Percentiles rank a stretch among this genome's conserved stretches.
Evolutionary conservation across 257 asterid genomes (phyloP).

Genomic region (Paraleonurus japonicus): DNA sequence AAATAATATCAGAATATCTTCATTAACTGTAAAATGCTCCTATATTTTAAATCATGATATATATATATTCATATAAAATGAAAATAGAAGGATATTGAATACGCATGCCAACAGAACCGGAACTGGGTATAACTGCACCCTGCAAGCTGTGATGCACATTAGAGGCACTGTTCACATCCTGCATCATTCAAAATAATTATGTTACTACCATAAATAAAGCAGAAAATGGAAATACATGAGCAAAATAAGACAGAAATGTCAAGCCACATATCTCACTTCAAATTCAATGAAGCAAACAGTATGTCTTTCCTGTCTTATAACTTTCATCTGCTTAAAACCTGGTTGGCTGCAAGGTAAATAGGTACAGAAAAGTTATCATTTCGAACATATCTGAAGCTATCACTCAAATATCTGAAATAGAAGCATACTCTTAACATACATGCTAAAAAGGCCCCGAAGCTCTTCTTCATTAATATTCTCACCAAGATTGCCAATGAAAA

Average conservation of each 20-base stretch:
- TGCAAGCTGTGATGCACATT: slow-evolving; percentile 89
- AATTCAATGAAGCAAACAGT: slow-evolving; percentile 99
- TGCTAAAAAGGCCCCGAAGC: slow-evolving; percentile 75
- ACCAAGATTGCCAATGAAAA: slow-evolving; percentile 97
- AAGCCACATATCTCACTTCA: slow-evolving; percentile 60
- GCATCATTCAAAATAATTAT: slow-evolving; percentile 25
- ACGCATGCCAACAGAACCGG: slow-evolving; percentile 99
- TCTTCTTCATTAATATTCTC: slow-evolving; percentile 96
- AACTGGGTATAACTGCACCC: slow-evolving; percentile 97
- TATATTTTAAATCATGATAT: neutral
- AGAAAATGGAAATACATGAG: slow-evolving; percentile 2
- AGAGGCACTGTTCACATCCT: slow-evolving; percentile 91
- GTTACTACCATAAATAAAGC: neutral
- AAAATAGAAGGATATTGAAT: slow-evolving; percentile 88
- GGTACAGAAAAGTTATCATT: slow-evolving; percentile 17
- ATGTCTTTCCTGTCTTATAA: slow-evolving; percentile 92
- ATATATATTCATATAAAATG: neutral
- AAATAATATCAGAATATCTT: slow-evolving; percentile 1
- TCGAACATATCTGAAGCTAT: neutral
- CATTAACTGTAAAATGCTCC: neutral
- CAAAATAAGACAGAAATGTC: slow-evolving; percentile 9
- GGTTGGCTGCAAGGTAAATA: slow-evolving; percentile 66
- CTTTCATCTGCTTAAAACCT: slow-evolving; percentile 98
- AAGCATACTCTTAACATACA: slow-evolving; percentile 40
- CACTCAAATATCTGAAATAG: neutral